Percentiles rank a stretch among this genome's conserved stretches.
These are phyloP conservation scores for Chaetomium olivaceum DNA, from an alignment of 2,329 filamentous ascomycete species.

Conservation along the genomic window DNA sequence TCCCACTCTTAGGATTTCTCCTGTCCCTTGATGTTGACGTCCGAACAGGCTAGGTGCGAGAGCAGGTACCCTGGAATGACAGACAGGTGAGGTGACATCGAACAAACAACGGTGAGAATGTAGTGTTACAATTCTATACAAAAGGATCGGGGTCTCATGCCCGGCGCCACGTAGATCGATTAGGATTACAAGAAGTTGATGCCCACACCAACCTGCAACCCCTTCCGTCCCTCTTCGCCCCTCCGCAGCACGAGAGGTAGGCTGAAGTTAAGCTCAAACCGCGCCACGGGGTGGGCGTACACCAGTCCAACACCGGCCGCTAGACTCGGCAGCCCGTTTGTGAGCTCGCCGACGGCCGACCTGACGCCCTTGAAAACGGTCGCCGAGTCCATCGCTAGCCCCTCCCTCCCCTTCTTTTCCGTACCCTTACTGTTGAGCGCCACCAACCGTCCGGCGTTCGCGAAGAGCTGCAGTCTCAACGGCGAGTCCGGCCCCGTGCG, in stretches of 20 bases:
- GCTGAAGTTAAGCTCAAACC: slow-evolving; percentile 96
- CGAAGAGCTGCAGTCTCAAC: slow-evolving; percentile 83
- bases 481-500: slow-evolving; percentile 79
- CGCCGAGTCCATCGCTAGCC: slow-evolving; percentile 44
- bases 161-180: neutral
- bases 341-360: slow-evolving; percentile 67
- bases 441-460: slow-evolving; percentile 84
- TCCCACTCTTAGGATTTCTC: too few species aligned
- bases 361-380: slow-evolving; percentile 57
- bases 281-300: slow-evolving; percentile 88
- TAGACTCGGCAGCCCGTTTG: slow-evolving; percentile 76
- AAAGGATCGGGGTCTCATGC: neutral
- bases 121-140: slow-evolving; percentile 9
- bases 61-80: too few species aligned
- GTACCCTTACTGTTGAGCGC: slow-evolving; percentile 62
- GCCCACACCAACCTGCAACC: slow-evolving; percentile 90
- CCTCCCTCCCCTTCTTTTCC: slow-evolving; percentile 47
- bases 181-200: slow-evolving; percentile 80
- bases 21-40: too few species aligned
- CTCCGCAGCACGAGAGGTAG: slow-evolving; percentile 78
- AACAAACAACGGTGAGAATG: neutral
- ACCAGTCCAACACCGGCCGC: slow-evolving; percentile 88
- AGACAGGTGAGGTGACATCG: too few species aligned
- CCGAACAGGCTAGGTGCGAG: too few species aligned
- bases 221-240: slow-evolving; percentile 87